A percentile compares a stretch with the other conserved stretches of the same genome.
These are phyloP conservation scores for Lyophyllum atratum DNA, from an alignment of 768 basidiomycete genomes.

Conservation along the genomic window DNA sequence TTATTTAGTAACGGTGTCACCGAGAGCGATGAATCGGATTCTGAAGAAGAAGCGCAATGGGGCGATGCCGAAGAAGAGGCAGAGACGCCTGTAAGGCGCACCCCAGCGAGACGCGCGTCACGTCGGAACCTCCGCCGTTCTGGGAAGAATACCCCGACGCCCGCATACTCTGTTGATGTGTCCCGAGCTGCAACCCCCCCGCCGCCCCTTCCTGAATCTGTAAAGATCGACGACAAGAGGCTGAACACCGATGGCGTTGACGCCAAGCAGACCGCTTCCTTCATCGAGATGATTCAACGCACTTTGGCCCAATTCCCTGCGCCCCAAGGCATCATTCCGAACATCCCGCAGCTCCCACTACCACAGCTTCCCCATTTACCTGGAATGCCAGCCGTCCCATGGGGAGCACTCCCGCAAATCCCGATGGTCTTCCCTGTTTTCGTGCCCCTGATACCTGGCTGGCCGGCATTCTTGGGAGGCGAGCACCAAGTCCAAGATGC, in stretches of 20 bases:
- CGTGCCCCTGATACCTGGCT: conserved; percentile 65
- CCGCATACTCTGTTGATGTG: conserved; percentile 27
- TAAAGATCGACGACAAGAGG: conserved; percentile 25
- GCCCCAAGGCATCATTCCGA: conserved; percentile 52
- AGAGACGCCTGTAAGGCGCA: conserved; percentile 39
- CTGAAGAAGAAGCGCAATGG: conserved; percentile 59
- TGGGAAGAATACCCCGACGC: conserved; percentile 27
- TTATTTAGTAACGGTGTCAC: conserved; percentile 28
- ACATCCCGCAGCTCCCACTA: conserved; percentile 49
- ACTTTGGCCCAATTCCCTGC: conserved; percentile 65
- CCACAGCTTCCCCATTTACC: conserved; percentile 66
- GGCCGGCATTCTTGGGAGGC: conserved; percentile 65
- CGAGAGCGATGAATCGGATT: conserved; percentile 26
- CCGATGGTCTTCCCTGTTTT: conserved; percentile 81
- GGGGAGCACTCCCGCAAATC: conserved; percentile 64
- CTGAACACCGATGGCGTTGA: conserved; percentile 27
- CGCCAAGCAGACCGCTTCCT: conserved; percentile 50
- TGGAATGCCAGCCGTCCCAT: conserved; percentile 64
- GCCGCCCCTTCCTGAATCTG: conserved; percentile 15
- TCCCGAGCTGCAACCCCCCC: conserved; percentile 36
- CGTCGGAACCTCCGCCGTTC: conserved; percentile 35
- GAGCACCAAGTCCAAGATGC: conserved; percentile 31
- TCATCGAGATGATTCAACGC: conserved; percentile 76
- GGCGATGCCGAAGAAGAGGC: conserved; percentile 74
- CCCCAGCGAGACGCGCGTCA: conserved; percentile 32